Evolutionary conservation across 805 yeast species (phyloP).

Genomic region (Wickerhamiella parazyma): DNA sequence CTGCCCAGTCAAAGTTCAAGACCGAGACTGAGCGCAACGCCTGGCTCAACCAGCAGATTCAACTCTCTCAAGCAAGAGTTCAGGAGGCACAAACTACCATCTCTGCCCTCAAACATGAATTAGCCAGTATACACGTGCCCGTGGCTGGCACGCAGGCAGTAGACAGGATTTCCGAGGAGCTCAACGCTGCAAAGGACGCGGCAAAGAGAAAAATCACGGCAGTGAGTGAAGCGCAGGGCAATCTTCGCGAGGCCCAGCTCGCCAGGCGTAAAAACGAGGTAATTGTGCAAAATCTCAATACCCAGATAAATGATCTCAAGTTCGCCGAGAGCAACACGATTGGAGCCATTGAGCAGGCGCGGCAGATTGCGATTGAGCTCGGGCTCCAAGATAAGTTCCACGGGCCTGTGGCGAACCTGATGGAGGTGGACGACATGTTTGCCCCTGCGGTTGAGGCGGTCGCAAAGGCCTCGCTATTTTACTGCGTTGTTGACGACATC

Average conservation of each 20-base stretch:
- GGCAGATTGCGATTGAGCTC: constrained; percentile 44
- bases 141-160: neutral
- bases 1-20: constrained; percentile 47
- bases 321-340: neutral
- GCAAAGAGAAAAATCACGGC: constrained; percentile 18
- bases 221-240: constrained; percentile 35
- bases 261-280: constrained; percentile 54
- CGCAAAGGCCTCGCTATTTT: constrained; percentile 76
- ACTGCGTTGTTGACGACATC: constrained; percentile 80
- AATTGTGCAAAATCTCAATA: constrained; percentile 39
- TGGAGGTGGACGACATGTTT: constrained; percentile 68
- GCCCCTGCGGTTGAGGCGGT: constrained; percentile 77
- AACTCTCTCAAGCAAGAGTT: neutral
- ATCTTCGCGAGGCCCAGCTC: constrained; percentile 65
- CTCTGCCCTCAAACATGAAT: neutral
- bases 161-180: constrained; percentile 24
- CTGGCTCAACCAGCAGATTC: constrained; percentile 38
- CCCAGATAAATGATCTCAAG: constrained; percentile 30
- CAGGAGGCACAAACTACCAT: neutral
- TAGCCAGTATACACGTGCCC: constrained; percentile 24
- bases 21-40: constrained; percentile 45
- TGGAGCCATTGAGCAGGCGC: constrained; percentile 54
- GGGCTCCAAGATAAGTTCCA: constrained; percentile 49
- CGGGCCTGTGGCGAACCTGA: constrained; percentile 79
- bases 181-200: constrained; percentile 21